These are phyloP conservation scores for Wickerhamomyces queroliae DNA, from an alignment of 805 yeast genomes.

Conservation along the genomic window DNA sequence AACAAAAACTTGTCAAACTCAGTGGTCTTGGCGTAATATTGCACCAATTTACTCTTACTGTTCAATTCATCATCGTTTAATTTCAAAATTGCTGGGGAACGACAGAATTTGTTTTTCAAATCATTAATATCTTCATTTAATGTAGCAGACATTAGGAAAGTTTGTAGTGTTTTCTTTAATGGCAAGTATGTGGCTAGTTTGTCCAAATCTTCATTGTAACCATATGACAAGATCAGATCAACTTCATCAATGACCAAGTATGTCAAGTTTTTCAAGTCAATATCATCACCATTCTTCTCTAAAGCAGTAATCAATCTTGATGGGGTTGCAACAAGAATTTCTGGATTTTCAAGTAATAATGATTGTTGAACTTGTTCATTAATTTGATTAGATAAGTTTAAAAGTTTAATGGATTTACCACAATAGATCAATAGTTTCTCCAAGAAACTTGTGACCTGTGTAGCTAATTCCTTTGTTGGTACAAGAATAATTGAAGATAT, in stretches of 20 bases:
- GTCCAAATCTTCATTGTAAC: conserved; percentile 80
- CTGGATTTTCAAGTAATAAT: conserved; percentile 68
- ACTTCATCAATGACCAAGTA: conserved; percentile 92
- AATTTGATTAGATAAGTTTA: conserved; percentile 59
- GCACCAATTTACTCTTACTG: conserved; percentile 56
- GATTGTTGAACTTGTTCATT: conserved; percentile 69
- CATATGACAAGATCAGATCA: conserved; percentile 83
- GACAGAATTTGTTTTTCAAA: conserved; percentile 73
- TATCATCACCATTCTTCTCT: conserved; percentile 38
- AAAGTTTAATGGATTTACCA: conserved; percentile 52
- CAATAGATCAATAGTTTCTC: conserved; percentile 67
- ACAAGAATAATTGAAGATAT: conserved; percentile 58
- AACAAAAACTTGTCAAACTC: conserved; percentile 91
- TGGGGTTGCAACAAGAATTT: conserved; percentile 83
- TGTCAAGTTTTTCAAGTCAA: conserved; percentile 51
- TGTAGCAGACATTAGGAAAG: conserved; percentile 95
- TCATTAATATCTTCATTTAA: conserved; percentile 78
- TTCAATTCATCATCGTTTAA: conserved; percentile 63
- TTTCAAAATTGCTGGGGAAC: conserved; percentile 73
- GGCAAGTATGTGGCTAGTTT: conserved; percentile 61
- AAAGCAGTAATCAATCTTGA: conserved; percentile 57
- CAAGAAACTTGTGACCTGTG: conserved; percentile 72
- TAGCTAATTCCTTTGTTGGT: conserved; percentile 89
- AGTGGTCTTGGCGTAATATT: conserved; percentile 78
- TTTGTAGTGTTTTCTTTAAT: conserved; percentile 71